A percentile compares a stretch with the other conserved stretches of the same genome.
These are phyloP conservation scores for Ophidiomyces ophidiicola DNA, from an alignment of 2,329 filamentous ascomycete species.

Conservation along the genomic window DNA sequence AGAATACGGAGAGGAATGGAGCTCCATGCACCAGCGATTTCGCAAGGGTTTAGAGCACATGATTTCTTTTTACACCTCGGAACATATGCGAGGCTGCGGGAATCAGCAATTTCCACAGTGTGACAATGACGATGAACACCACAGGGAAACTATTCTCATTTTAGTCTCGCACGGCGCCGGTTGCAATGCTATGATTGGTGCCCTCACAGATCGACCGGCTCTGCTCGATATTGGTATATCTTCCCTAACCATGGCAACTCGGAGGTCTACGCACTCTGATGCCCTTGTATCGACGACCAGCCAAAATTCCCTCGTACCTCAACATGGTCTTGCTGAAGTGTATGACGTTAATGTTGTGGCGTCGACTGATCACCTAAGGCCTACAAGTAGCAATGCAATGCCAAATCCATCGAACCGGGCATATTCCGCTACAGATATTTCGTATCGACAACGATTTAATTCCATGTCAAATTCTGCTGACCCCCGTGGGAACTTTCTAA, in stretches of 20 bases:
- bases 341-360: constrained; percentile 50
- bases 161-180: constrained; percentile 90
- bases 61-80: constrained; percentile 65
- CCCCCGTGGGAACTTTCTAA: constrained; percentile 20
- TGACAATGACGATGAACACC: constrained; percentile 43
- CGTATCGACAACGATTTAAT: constrained; percentile 26
- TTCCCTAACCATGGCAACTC: constrained; percentile 76
- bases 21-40: constrained; percentile 84
- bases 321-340: constrained; percentile 28
- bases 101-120: constrained; percentile 8
- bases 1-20: constrained; percentile 86
- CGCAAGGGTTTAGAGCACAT: constrained; percentile 64
- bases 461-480: constrained; percentile 18
- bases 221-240: constrained; percentile 82
- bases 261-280: constrained; percentile 41
- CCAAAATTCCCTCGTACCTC: background rate
- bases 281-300: background rate
- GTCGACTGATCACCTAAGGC: constrained; percentile 49
- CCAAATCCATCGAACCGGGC: constrained; percentile 18
- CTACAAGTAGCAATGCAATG: constrained; percentile 27
- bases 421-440: constrained; percentile 19
- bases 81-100: constrained; percentile 25
- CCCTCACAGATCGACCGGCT: constrained; percentile 80
- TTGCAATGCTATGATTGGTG: constrained; percentile 88
- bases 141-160: constrained; percentile 66